Percentiles rank a stretch among this genome's conserved stretches.
These are phyloP conservation scores for Colletotrichum filicis DNA, from an alignment of 2,329 filamentous ascomycete species.

Conservation along the genomic window DNA sequence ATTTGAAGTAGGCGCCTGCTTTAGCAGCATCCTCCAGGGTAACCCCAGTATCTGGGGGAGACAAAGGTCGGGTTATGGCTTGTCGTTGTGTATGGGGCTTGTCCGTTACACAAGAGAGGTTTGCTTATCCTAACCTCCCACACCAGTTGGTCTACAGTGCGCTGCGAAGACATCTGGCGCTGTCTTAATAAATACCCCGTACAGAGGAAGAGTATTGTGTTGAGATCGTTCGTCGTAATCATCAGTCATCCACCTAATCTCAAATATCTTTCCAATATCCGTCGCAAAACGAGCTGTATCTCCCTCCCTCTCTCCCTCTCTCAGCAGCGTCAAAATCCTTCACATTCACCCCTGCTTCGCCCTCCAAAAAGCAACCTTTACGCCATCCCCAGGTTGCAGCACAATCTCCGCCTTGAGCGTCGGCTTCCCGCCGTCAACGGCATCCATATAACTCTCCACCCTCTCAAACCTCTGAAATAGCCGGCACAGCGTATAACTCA, in stretches of 20 bases:
- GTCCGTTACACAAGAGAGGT: neutral
- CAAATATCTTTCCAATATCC: neutral
- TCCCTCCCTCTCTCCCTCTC: neutral
- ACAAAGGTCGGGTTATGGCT: neutral
- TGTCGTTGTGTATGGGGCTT: neutral
- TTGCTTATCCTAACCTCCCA: constrained; percentile 1
- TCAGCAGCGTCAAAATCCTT: neutral
- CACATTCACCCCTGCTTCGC: constrained; percentile 39
- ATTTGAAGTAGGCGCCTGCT: too few species aligned
- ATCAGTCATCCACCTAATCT: neutral
- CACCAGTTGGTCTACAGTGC: neutral
- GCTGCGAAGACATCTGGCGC: too few species aligned
- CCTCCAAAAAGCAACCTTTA: constrained; percentile 67
- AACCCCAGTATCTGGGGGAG: too few species aligned
- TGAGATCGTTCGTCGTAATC: neutral
- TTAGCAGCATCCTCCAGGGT: too few species aligned
- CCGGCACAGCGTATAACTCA: constrained; percentile 77
- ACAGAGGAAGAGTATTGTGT: neutral
- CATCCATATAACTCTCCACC: constrained; percentile 67
- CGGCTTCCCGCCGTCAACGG: constrained; percentile 65
- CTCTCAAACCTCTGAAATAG: constrained; percentile 78
- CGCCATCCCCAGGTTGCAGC: constrained; percentile 67
- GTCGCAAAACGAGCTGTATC: neutral
- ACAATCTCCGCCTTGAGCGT: constrained; percentile 69
- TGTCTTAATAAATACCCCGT: neutral